These are phyloP conservation scores for Colletotrichum melonis DNA, from an alignment of 2,329 filamentous ascomycete species.

Conservation along the genomic window DNA sequence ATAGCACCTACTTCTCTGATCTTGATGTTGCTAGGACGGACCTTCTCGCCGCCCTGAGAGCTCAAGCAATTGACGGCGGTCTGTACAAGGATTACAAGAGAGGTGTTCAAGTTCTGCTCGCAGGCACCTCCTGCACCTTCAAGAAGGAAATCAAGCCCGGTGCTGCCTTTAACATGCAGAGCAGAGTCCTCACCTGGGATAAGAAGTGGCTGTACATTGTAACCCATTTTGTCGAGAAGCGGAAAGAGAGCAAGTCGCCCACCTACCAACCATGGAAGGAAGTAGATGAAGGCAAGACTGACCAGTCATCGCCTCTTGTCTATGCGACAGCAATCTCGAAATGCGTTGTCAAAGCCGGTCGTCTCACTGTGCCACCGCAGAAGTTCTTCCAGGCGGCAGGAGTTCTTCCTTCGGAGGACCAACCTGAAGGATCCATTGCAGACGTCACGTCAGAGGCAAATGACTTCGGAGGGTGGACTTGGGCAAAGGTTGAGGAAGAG, in stretches of 20 bases:
- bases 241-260: slow-evolving; percentile 50
- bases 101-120: slow-evolving; percentile 70
- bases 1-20: slow-evolving; percentile 77
- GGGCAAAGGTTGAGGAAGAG: slow-evolving; percentile 26
- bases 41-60: slow-evolving; percentile 51
- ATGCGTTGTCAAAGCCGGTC: slow-evolving; percentile 84
- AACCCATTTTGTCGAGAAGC: slow-evolving; percentile 43
- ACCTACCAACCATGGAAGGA: slow-evolving; percentile 55
- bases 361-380: slow-evolving; percentile 82
- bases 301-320: not conserved
- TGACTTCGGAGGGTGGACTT: slow-evolving; percentile 18
- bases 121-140: slow-evolving; percentile 79
- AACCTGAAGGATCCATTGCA: not conserved
- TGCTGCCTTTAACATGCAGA: slow-evolving; percentile 79
- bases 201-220: slow-evolving; percentile 46
- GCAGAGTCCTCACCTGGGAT: slow-evolving; percentile 49
- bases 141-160: slow-evolving; percentile 78
- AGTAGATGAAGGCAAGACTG: slow-evolving; percentile 52
- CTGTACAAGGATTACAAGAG: slow-evolving; percentile 56
- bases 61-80: slow-evolving; percentile 16
- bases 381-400: slow-evolving; percentile 27
- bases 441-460: not conserved
- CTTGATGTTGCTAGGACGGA: slow-evolving; percentile 63
- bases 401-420: not conserved
- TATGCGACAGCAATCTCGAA: slow-evolving; percentile 80